Base-by-base conservation (phyloP, 768 basidiomycete species). In the Podaxis rugospora region DNA sequence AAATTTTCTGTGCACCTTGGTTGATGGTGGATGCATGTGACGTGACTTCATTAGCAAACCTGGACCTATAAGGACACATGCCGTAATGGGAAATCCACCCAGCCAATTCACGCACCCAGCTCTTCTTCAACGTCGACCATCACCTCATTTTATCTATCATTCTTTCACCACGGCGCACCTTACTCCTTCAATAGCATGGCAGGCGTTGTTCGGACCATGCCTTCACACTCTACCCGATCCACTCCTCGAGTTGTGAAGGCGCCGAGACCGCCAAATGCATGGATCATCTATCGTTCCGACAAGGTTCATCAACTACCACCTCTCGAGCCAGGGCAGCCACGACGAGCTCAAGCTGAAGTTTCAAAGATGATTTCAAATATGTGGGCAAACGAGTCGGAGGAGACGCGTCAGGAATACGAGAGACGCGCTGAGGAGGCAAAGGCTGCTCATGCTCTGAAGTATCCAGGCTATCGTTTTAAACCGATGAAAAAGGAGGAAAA, bases 201-300 rank as follows among this genome's bases (percentile, higher is more conserved):
- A 18, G 42, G 53, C 57, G 40, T 37, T 52, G 55, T 61, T 37
- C 59, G 35, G 56, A 56, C 53, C 56, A 64, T 61, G 61, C 61
- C 63, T 25, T 62, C 56, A 55, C 62, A 51, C 18, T 49, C 61
- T n/a, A 61, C 46, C 16, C 47, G 52, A 23, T 37, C 60, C 2
- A 25, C 62, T 25, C 37, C 57, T 51, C 21, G 44, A 32, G 35
- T 40, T 47, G 62, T 72, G 16, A 72, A 78, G 58, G 77, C 80
- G 4, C 87, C 88, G 9, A 81, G 92, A 0, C 91, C 92, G 2
- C 84, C 86, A 9, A 93, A 93, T 68, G 86, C 91, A 0, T 93
- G 90, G 89, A 93, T 93, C 61, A 64, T 93, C 14, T 93, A 89
- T 71, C 84, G 92, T 44, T 83, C 87, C 2, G 80, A 84, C 63